Evolutionary conservation across 106 monocot genomes (phyloP), one percentile per base, ranked within the genome.

Genomic region (Chionographis japonica): DNA sequence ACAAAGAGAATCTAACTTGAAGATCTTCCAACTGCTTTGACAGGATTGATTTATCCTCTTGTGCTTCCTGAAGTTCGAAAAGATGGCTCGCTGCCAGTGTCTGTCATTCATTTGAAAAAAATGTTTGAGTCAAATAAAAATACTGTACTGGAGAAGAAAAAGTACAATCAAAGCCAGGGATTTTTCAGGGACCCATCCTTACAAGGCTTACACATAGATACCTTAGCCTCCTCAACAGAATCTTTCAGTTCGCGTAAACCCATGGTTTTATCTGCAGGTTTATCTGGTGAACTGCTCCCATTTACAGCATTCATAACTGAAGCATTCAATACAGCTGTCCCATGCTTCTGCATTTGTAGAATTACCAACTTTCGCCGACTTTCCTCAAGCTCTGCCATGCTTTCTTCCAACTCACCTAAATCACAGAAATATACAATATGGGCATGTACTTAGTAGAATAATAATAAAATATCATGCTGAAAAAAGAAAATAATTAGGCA

Each of bases 371-470:
- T 98, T 38, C 97, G 82, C 37, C 89, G 74, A 72, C 82, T 98
- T 82, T 98, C 97, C 76, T 98, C 97, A 61, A 98, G 92, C 63
- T 98, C 97, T 37, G 87, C 84, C 84, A 92, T 90, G 70, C 57
- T 83, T 84, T 92, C 97, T 67, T 98, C 97, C 66, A 98, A 67
- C 71, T 89, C 87, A 69, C 80, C 97, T 98, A 46, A 43, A 80
- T 50, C 51, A 69, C 35, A 18, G 40, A 75, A 27, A 43, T 16
- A 51, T 37, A n/a, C 56, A 52, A 40, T 17, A 11, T 12, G 40
- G 36, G 52, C 14, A 13, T 52, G 14, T 4, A 49, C 3, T 18
- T 52, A 65, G 7, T 27, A 27, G 12, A 6, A 52, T 27, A 27
- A 46, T 46, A 46, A 46, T 6, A 6, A 46, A 46, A 46, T 46